Base-by-base conservation (phyloP, 1,139 yeast genomes). In the Diutina siamensis region DNA sequence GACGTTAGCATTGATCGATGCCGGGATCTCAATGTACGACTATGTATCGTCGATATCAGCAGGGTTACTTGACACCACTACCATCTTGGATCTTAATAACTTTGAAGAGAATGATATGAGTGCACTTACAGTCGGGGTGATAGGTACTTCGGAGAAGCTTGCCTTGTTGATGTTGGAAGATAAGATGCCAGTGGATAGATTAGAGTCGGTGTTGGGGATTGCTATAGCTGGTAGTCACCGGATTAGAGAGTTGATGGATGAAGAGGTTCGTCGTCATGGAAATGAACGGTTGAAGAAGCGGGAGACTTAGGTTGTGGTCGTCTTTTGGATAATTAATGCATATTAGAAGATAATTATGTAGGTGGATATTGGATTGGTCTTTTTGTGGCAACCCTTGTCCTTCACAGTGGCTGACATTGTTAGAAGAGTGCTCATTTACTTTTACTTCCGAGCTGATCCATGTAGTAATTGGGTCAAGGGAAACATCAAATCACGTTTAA, bases 21-120 rank as follows among this genome's bases (percentile, higher is more conserved):
- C 97, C 1, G 98, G 98, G 44, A 81, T 92, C 41, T 85, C 97
- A 17, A 83, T 92, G 86, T 83, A 83, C 57, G 97, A 92, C 59
- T 89, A 86, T 58, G 83, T 92, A 13, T 76, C 88, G 46, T 80
- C 95, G 3, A 74, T 87, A 33, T 74, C 83, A 33, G 85, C 89
- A 7, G 97, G 97, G 0, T 64, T 86, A 35, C 82, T 79, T 57
- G 92, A 83, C 53, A 77, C 76, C 49, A 74, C 78, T 13, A 88
- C 95, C 13, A 65, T 92, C 50, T 67, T 92, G 48, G 98, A 92
- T 60, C 74, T 92, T 48, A 87, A 85, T 59, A 71, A 80, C 10
- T 61, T 85, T 50, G 98, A 94, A 60, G 97, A 88, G 58, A 71
- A 68, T 47, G 97, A 88, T 51, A 75, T 89, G 68, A 78, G 95